Percentiles rank a stretch among this genome's conserved stretches.
Conservation (phyloP, 139 green algal genomes). For the Dunaliella sp. region DNA sequence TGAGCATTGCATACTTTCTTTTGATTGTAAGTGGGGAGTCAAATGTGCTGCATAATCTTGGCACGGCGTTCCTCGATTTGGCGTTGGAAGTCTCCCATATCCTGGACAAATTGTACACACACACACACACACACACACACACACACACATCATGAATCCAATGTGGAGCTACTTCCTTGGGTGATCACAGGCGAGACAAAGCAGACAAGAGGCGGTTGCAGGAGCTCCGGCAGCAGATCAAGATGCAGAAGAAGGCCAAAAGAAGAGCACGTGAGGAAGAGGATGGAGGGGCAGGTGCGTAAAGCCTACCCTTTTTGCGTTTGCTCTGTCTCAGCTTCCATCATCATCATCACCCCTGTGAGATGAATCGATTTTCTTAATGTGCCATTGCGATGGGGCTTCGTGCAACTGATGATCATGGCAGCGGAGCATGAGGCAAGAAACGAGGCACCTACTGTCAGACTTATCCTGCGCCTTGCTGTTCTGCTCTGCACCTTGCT, state of each 20-base stretch:
- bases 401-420: too few relatives aligned
- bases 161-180: conserved; percentile 2
- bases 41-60: too few relatives aligned
- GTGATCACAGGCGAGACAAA: conserved; percentile 16
- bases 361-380: too few relatives aligned
- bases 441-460: too few relatives aligned
- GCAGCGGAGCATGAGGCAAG: too few relatives aligned
- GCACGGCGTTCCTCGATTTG: too few relatives aligned
- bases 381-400: too few relatives aligned
- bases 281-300: conserved; percentile 6
- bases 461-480: too few relatives aligned
- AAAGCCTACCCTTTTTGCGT: neutral
- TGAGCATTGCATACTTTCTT: too few relatives aligned
- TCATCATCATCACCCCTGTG: conserved; percentile 8
- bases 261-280: neutral
- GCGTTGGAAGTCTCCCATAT: neutral
- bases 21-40: too few relatives aligned
- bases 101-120: neutral
- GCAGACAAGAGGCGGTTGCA: conserved; percentile 40
- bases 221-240: conserved; percentile 37
- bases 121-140: conserved; percentile 2
- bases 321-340: neutral
- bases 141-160: neutral
- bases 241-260: conserved; percentile 48
- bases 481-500: too few relatives aligned